phyloP scores from a whole-genome alignment of 2,329 filamentous ascomycete genomes.

The Aspergillus ochraceus region DNA sequence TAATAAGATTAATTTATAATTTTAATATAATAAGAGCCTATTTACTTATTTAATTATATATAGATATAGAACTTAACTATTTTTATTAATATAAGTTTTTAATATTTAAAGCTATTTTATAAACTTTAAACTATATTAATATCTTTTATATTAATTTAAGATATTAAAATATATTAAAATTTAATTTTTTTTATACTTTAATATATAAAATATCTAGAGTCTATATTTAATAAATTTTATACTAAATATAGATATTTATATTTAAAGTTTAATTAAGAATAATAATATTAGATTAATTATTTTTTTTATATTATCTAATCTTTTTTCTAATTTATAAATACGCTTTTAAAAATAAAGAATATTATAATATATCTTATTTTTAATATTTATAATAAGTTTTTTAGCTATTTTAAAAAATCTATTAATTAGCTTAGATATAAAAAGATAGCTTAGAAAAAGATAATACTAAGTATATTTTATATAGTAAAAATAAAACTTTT shows the following conservation, averaged over 20 bases:
- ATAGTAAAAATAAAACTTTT: slow-evolving; percentile 8
- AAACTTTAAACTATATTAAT: slow-evolving; percentile 12
- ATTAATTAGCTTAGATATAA: slow-evolving; percentile 9
- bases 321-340: slow-evolving; percentile 18
- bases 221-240: slow-evolving; percentile 4
- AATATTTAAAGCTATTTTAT: slow-evolving; percentile 12
- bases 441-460: slow-evolving; percentile 10
- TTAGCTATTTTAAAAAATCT: not conserved
- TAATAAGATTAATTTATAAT: not conserved
- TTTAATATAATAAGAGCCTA: not conserved
- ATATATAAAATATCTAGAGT: slow-evolving; percentile 11
- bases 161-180: slow-evolving; percentile 19
- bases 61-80: slow-evolving; percentile 8
- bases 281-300: slow-evolving; percentile 15
- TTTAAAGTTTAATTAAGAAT: slow-evolving; percentile 4
- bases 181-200: slow-evolving; percentile 19
- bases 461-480: slow-evolving; percentile 8
- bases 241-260: not conserved
- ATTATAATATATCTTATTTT: slow-evolving; percentile 16
- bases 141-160: slow-evolving; percentile 12
- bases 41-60: no score
- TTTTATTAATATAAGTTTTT: slow-evolving; percentile 14
- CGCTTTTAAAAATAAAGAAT: slow-evolving; percentile 15
- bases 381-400: slow-evolving; percentile 5
- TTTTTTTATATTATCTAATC: slow-evolving; percentile 17